Evolutionary conservation across 164 flowering plant genomes (phyloP).

Genomic region (Stephania cephalantha): DNA sequence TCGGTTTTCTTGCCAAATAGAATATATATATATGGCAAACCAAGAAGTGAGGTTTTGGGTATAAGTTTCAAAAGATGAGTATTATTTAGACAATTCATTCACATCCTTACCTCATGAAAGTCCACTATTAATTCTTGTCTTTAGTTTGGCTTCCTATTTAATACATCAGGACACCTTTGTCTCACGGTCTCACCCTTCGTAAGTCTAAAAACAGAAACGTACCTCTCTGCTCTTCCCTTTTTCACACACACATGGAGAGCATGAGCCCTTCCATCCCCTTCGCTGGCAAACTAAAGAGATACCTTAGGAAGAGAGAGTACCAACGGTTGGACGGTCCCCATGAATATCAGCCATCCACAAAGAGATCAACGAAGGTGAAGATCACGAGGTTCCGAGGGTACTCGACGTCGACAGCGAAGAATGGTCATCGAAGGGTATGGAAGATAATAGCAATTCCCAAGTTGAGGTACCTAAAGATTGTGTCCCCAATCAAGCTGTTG

Average conservation of each 20-base stretch:
- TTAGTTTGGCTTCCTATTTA: neutral
- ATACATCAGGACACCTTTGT: neutral
- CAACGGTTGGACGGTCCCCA: conserved; percentile 8
- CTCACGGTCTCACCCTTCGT: neutral
- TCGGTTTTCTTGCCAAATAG: no score
- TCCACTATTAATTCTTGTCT: neutral
- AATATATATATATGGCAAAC: no score
- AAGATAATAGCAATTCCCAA: conserved; percentile 3
- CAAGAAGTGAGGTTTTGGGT: no score
- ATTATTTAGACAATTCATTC: neutral
- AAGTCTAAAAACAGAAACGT: no score
- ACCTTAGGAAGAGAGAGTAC: conserved; percentile 9
- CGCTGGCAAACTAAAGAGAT: conserved; percentile 2
- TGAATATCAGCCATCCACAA: neutral
- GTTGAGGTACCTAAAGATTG: neutral
- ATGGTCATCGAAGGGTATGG: neutral
- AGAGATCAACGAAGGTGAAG: neutral
- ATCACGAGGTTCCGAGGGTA: conserved; percentile 9
- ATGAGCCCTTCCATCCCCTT: neutral
- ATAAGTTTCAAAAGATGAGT: no score
- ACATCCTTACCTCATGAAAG: neutral
- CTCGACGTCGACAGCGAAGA: neutral
- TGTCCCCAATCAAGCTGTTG: conserved; percentile 5
- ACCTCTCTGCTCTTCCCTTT: no score
- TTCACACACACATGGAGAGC: neutral